Evolutionary conservation across 2,329 filamentous ascomycete species (phyloP).

Genomic region (Amylocarpus encephaloides): DNA sequence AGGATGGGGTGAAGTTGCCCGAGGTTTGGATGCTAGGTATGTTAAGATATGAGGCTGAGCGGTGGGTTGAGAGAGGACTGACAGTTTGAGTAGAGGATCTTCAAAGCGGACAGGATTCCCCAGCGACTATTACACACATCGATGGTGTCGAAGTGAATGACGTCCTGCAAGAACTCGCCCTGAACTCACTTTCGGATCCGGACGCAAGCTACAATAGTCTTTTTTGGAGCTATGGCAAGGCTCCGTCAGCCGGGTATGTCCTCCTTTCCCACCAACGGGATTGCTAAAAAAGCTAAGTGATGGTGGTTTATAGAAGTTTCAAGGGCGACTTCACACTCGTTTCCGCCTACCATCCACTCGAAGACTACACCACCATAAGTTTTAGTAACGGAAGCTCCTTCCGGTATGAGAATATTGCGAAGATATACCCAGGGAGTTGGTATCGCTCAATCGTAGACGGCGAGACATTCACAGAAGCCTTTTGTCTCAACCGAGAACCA

Average conservation of each 20-base stretch:
- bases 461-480: conserved; percentile 4
- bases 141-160: neutral
- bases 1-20: conserved; percentile 5
- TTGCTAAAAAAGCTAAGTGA: neutral
- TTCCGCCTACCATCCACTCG: neutral
- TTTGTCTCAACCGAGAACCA: conserved; percentile 8
- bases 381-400: conserved; percentile 7
- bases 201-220: conserved; percentile 6
- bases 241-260: neutral
- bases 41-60: neutral
- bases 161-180: too few species aligned
- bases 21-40: neutral
- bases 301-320: neutral
- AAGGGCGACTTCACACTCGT: neutral
- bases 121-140: too few species aligned
- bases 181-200: neutral
- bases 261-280: too few species aligned
- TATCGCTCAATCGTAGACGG: conserved; percentile 5
- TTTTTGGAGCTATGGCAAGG: neutral
- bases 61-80: too few species aligned
- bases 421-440: conserved; percentile 1
- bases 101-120: too few species aligned
- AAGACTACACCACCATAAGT: conserved; percentile 6
- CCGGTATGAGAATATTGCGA: conserved; percentile 1
- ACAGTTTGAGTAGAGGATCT: too few species aligned